Conservation (phyloP, 306 rosid genomes). For the Quercus agrifolia region DNA sequence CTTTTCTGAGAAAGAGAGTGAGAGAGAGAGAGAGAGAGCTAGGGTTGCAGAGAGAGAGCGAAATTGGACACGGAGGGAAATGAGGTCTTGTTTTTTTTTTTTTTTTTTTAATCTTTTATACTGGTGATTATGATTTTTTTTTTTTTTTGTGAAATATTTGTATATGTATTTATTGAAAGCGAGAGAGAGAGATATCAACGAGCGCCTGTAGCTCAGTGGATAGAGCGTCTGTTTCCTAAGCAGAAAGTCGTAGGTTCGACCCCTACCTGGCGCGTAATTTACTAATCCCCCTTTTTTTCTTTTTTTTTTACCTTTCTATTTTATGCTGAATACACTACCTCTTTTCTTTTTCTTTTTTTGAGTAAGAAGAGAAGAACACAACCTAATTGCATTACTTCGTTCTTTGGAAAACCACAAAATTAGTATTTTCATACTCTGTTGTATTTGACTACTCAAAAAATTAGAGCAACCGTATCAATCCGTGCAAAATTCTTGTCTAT, state of each 20-base stretch:
- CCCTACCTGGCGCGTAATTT: not conserved
- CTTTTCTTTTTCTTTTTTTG: too few relatives aligned
- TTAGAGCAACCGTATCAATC: too few relatives aligned
- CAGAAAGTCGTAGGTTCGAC: constrained; percentile 10
- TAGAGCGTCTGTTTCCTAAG: constrained; percentile 13
- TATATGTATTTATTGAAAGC: too few relatives aligned
- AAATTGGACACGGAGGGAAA: not conserved
- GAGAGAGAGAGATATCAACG: too few relatives aligned
- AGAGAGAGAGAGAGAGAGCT: not conserved
- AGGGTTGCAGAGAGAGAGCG: constrained; percentile 19
- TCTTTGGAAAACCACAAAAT: too few relatives aligned
- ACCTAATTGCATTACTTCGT: too few relatives aligned
- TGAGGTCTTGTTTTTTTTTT: not conserved
- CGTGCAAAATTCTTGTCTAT: too few relatives aligned
- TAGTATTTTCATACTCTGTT: too few relatives aligned
- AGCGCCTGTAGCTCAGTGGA: constrained; percentile 10
- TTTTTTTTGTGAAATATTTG: too few relatives aligned
- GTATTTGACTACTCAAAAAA: too few relatives aligned
- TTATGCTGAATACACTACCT: not conserved
- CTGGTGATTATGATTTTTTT: too few relatives aligned
- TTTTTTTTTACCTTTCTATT: not conserved
- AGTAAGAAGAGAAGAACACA: too few relatives aligned
- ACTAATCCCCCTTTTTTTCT: not conserved
- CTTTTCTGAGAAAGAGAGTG: not conserved
- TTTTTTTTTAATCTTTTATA: not conserved